A percentile compares a stretch with the other conserved stretches of the same genome.
phyloP scores from a whole-genome alignment of 257 asterid genomes.

The Solanum boliviense region DNA sequence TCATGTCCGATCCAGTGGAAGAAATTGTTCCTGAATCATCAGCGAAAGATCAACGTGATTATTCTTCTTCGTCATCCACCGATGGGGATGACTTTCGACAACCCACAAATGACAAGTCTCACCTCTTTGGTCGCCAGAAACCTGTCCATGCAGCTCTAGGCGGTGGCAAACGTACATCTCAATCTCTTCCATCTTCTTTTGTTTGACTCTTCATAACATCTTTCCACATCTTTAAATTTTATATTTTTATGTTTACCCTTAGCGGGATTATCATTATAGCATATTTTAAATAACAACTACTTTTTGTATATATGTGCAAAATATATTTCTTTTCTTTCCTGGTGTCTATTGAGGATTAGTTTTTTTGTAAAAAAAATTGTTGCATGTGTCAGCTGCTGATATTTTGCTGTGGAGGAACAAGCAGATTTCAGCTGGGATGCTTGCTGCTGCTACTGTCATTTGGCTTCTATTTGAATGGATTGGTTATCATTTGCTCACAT shows the following conservation, averaged over 20 bases:
- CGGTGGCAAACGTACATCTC: conserved; percentile 57
- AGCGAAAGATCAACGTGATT: conserved; percentile 1
- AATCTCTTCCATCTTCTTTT: background rate
- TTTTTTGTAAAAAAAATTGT: background rate
- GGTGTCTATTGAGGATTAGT: background rate
- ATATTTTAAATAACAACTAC: background rate
- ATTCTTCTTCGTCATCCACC: conserved; percentile 6
- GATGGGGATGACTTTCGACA: background rate
- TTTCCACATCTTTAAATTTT: background rate
- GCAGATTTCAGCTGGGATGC: conserved; percentile 70
- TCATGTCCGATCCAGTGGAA: conserved; percentile 16
- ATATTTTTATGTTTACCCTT: background rate
- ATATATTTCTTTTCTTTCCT: background rate
- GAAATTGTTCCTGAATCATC: conserved; percentile 10
- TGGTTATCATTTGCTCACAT: conserved; percentile 73
- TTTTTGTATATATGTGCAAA: background rate
- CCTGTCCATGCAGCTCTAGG: conserved; percentile 73
- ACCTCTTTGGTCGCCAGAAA: conserved; percentile 64
- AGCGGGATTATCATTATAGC: background rate
- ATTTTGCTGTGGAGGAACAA: conserved; percentile 91
- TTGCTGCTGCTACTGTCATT: conserved; percentile 75
- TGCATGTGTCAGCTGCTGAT: conserved; percentile 61
- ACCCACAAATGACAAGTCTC: conserved; percentile 16
- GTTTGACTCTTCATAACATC: background rate
- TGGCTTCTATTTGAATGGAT: conserved; percentile 94